A percentile compares a stretch with the other conserved stretches of the same genome.
Evolutionary conservation across 805 yeast genomes (phyloP).

Genomic region (Candida boidinii): DNA sequence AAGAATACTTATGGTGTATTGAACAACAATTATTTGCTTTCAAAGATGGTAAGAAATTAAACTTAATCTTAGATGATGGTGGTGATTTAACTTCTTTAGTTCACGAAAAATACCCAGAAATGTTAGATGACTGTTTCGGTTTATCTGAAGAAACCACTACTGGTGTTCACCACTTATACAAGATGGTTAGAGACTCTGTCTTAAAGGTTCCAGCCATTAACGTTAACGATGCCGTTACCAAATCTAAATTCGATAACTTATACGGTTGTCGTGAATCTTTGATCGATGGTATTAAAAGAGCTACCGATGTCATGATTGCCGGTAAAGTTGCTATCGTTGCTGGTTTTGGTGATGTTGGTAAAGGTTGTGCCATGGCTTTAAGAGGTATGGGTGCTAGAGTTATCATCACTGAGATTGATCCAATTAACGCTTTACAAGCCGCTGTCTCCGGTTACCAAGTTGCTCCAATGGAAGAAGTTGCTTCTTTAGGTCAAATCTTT

Average conservation of each 20-base stretch:
- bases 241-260: slow-evolving; percentile 98
- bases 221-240: slow-evolving; percentile 98
- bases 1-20: slow-evolving; percentile 98
- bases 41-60: slow-evolving; percentile 91
- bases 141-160: slow-evolving; percentile 98
- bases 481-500: slow-evolving; percentile 88
- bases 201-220: slow-evolving; percentile 99
- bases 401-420: slow-evolving; percentile 94
- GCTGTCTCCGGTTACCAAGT: slow-evolving; percentile 99
- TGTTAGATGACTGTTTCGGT: slow-evolving; percentile 92
- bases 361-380: slow-evolving; percentile 99
- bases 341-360: slow-evolving; percentile 99
- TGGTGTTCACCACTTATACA: slow-evolving; percentile 98
- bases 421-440: slow-evolving; percentile 98
- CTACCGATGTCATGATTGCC: slow-evolving; percentile 99
- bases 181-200: slow-evolving; percentile 79
- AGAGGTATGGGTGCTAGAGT: slow-evolving; percentile 99
- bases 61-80: slow-evolving; percentile 98
- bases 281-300: slow-evolving; percentile 98
- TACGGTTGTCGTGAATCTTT: slow-evolving; percentile 99
- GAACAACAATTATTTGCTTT: slow-evolving; percentile 98
- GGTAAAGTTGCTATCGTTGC: slow-evolving; percentile 99
- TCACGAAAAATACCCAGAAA: slow-evolving; percentile 96
- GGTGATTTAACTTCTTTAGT: slow-evolving; percentile 97
- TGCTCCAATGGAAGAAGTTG: slow-evolving; percentile 89